Conservation (phyloP, 352 stramenopile species). For the Sclerospora graminicola region DNA sequence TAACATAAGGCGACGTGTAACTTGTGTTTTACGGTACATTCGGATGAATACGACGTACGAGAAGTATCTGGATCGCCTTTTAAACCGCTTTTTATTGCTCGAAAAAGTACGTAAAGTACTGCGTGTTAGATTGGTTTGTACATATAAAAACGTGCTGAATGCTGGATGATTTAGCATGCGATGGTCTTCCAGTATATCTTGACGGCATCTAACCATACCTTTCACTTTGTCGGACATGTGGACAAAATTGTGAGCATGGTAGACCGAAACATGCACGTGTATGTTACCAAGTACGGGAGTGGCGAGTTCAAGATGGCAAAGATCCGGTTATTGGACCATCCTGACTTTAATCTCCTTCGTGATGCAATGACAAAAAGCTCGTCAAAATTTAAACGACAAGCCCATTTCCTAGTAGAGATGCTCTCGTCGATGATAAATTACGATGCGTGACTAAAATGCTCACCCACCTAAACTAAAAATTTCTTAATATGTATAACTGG, state of each 20-base stretch:
- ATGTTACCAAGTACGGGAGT: constrained; percentile 28
- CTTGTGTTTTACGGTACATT: too few relatives aligned
- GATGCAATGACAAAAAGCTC: constrained; percentile 30
- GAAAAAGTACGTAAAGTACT: constrained; percentile 38
- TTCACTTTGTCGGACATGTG: constrained; percentile 44
- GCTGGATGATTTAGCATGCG: constrained; percentile 30
- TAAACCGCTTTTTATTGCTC: constrained; percentile 61
- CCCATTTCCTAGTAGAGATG: constrained; percentile 61
- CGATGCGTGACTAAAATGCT: constrained; percentile 52
- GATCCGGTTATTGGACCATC: constrained; percentile 10
- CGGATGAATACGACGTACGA: constrained; percentile 57
- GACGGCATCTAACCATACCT: constrained; percentile 63
- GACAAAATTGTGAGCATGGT: constrained; percentile 39
- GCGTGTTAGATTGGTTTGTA: background rate
- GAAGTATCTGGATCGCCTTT: constrained; percentile 45
- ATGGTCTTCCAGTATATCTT: constrained; percentile 61
- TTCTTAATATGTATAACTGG: too few relatives aligned
- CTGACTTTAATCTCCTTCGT: constrained; percentile 16
- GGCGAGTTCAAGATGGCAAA: constrained; percentile 1
- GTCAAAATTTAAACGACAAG: constrained; percentile 49
- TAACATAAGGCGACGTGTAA: too few relatives aligned
- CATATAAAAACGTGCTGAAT: background rate
- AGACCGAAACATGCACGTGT: constrained; percentile 32
- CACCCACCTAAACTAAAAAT: constrained; percentile 68
- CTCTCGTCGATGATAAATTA: constrained; percentile 66